Conservation (phyloP, 371 early-diverging fungal genomes). For the Rhizopus sp. region DNA sequence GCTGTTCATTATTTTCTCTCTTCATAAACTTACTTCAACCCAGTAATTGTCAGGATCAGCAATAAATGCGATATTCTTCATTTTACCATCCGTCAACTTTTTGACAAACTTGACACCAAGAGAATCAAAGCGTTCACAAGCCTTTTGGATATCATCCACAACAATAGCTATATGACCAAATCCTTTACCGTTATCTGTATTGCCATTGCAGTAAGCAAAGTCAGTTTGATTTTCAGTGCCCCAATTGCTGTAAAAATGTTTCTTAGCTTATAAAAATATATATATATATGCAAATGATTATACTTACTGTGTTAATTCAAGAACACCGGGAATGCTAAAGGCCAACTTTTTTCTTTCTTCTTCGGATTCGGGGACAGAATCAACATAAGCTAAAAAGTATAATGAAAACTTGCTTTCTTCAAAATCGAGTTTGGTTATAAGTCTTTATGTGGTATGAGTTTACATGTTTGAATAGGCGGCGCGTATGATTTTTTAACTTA, state of each 20-base stretch:
- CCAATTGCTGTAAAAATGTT: slow-evolving; percentile 62
- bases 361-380: slow-evolving; percentile 47
- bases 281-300: not conserved
- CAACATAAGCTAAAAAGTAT: slow-evolving; percentile 73
- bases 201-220: slow-evolving; percentile 78
- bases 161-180: slow-evolving; percentile 85
- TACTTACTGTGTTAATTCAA: slow-evolving; percentile 84
- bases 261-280: not conserved
- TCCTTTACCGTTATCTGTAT: slow-evolving; percentile 68
- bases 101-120: slow-evolving; percentile 79
- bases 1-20: not conserved
- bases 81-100: slow-evolving; percentile 73
- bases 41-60: slow-evolving; percentile 91
- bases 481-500: slow-evolving; percentile 26
- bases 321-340: slow-evolving; percentile 71
- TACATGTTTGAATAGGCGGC: not conserved
- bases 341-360: slow-evolving; percentile 59
- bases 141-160: slow-evolving; percentile 81
- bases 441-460: slow-evolving; percentile 29
- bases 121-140: slow-evolving; percentile 74
- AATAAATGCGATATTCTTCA: slow-evolving; percentile 87
- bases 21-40: slow-evolving; percentile 53
- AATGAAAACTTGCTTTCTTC: slow-evolving; percentile 74
- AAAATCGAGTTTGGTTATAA: slow-evolving; percentile 59
- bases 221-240: slow-evolving; percentile 77